A percentile compares a stretch with the other conserved stretches of the same genome.
Evolutionary conservation across 2,329 filamentous ascomycete genomes (phyloP).

Genomic region (Pleoardoris graminearum): DNA sequence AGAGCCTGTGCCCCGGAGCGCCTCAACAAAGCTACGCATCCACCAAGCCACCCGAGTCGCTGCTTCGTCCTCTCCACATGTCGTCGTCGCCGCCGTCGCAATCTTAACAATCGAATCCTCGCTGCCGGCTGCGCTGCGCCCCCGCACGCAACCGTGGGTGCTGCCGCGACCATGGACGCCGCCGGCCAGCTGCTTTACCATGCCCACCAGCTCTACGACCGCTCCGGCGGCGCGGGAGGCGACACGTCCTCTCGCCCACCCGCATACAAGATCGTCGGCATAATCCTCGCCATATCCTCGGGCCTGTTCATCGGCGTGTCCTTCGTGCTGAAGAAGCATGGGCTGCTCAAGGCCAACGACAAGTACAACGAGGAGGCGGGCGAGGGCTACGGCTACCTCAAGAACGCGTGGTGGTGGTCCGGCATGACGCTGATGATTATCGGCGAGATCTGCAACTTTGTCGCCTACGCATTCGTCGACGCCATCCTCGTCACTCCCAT

Average conservation of each 20-base stretch:
- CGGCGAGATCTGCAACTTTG: slow-evolving; percentile 95
- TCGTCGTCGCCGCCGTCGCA: slow-evolving; percentile 14
- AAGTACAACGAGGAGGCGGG: slow-evolving; percentile 97
- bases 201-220: slow-evolving; percentile 50
- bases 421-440: slow-evolving; percentile 98
- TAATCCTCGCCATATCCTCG: slow-evolving; percentile 81
- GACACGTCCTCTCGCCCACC: slow-evolving; percentile 51
- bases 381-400: slow-evolving; percentile 95
- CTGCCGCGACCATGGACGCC: slow-evolving; percentile 48
- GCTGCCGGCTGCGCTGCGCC: slow-evolving; percentile 18
- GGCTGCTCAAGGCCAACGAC: slow-evolving; percentile 85
- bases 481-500: slow-evolving; percentile 93
- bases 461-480: slow-evolving; percentile 95
- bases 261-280: slow-evolving; percentile 82
- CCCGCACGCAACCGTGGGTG: slow-evolving; percentile 7
- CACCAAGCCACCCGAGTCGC: slow-evolving; percentile 6
- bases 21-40: slow-evolving; percentile 12
- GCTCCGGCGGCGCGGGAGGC: slow-evolving; percentile 45
- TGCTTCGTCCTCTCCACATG: no score
- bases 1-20: slow-evolving; percentile 3
- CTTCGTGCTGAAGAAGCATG: slow-evolving; percentile 94
- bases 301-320: slow-evolving; percentile 92
- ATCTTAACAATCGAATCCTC: neutral
- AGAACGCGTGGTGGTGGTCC: slow-evolving; percentile 91
- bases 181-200: slow-evolving; percentile 45